phyloP scores from a whole-genome alignment of 257 asterid genomes.

The Buddleja alternifolia region DNA sequence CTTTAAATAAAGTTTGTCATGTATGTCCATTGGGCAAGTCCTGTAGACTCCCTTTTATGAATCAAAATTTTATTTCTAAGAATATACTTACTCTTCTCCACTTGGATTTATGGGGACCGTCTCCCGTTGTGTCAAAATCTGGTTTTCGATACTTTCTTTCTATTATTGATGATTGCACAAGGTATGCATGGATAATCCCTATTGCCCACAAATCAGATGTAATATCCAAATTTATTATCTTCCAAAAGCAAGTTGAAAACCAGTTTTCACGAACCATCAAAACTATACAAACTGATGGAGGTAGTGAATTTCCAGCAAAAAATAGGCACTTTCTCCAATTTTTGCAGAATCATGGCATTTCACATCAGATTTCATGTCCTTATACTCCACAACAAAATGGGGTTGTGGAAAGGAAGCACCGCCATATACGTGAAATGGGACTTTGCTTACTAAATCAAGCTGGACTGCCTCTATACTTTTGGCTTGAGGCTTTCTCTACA shows the following conservation, averaged over 20 bases:
- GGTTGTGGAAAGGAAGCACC: slow-evolving; percentile 5
- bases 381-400: slow-evolving; percentile 4
- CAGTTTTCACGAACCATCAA: neutral
- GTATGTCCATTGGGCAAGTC: too few relatives aligned
- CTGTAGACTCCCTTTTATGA: too few relatives aligned
- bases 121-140: too few relatives aligned
- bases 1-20: too few relatives aligned
- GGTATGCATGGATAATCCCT: too few relatives aligned
- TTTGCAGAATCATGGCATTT: slow-evolving; percentile 10
- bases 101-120: too few relatives aligned
- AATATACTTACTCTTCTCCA: too few relatives aligned
- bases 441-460: neutral
- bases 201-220: neutral
- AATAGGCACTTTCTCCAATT: neutral
- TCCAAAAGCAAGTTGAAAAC: neutral
- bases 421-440: slow-evolving; percentile 11
- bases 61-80: too few relatives aligned
- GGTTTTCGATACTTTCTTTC: too few relatives aligned
- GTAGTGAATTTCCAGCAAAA: neutral
- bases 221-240: neutral
- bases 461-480: neutral
- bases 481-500: slow-evolving; percentile 6
- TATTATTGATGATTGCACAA: too few relatives aligned
- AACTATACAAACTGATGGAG: neutral
- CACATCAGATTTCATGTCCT: neutral